Evolutionary conservation across 2,329 filamentous ascomycete genomes (phyloP).

Genomic region (Botrytis aclada): DNA sequence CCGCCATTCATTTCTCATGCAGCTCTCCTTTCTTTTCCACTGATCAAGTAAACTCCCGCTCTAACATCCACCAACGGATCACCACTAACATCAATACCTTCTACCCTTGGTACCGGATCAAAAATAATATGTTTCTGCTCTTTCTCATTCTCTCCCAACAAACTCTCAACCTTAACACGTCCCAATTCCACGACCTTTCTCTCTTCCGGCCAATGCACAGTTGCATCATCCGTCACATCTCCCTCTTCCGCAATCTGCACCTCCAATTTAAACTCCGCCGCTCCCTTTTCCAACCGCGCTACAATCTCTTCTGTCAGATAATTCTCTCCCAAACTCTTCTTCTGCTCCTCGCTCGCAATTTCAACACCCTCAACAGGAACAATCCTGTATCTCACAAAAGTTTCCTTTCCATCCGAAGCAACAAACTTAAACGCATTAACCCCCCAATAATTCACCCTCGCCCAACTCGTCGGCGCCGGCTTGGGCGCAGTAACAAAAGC

Average conservation of each 20-base stretch:
- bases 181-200: constrained; percentile 51
- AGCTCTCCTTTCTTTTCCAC: constrained; percentile 49
- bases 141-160: constrained; percentile 41
- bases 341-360: constrained; percentile 40
- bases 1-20: not conserved
- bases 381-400: constrained; percentile 49
- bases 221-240: constrained; percentile 48
- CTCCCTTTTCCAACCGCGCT: constrained; percentile 38
- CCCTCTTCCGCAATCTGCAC: constrained; percentile 50
- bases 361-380: constrained; percentile 45
- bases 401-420: constrained; percentile 42
- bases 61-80: constrained; percentile 56
- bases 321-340: constrained; percentile 40
- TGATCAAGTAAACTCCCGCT: constrained; percentile 54
- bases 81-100: constrained; percentile 50
- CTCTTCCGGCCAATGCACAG: constrained; percentile 52
- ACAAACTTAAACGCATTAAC: constrained; percentile 51
- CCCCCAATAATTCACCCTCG: constrained; percentile 46
- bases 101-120: constrained; percentile 54
- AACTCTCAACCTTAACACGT: constrained; percentile 43
- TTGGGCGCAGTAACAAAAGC: constrained; percentile 50
- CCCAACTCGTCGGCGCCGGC: constrained; percentile 49
- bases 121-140: constrained; percentile 54
- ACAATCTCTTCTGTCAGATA: constrained; percentile 51
- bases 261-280: constrained; percentile 46